phyloP scores from a whole-genome alignment of 2,329 filamentous ascomycete species.

The Aspergillus proliferans region DNA sequence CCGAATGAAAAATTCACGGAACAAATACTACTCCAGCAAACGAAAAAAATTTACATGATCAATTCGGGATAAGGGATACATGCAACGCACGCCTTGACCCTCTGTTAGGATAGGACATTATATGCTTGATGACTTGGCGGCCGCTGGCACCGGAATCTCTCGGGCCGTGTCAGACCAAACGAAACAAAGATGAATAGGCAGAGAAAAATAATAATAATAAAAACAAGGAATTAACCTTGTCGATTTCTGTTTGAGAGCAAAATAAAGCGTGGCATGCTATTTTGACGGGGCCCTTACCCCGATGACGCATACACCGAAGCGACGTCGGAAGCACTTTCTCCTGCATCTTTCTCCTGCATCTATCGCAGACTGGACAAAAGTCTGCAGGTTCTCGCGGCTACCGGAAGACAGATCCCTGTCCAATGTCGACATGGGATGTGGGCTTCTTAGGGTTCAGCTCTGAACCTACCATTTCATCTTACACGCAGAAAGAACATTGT shows the following conservation, averaged over 20 bases:
- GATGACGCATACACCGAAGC: not conserved
- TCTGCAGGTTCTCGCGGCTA: not conserved
- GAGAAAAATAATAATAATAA: not conserved
- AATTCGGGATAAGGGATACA: not conserved
- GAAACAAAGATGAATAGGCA: not conserved
- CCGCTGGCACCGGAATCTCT: not conserved
- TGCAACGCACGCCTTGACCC: conserved; percentile 1
- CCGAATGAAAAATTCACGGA: not conserved
- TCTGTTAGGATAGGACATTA: not conserved
- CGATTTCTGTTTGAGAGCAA: too few relatives aligned
- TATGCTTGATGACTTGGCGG: not conserved
- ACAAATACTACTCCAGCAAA: not conserved
- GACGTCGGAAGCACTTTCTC: not conserved
- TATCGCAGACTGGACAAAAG: not conserved
- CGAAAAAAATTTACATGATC: not conserved
- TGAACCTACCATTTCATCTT: too few relatives aligned
- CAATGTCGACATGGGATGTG: not conserved
- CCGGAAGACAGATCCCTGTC: not conserved
- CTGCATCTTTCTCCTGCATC: not conserved
- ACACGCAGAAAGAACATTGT: not conserved
- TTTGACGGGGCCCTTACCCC: not conserved
- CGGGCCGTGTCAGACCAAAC: not conserved
- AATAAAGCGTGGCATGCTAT: not conserved
- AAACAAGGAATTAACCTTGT: not conserved
- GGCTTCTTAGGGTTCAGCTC: not conserved